Evolutionary conservation across 768 basidiomycete species (phyloP).

Genomic region (Leccinum aurantiacum): DNA sequence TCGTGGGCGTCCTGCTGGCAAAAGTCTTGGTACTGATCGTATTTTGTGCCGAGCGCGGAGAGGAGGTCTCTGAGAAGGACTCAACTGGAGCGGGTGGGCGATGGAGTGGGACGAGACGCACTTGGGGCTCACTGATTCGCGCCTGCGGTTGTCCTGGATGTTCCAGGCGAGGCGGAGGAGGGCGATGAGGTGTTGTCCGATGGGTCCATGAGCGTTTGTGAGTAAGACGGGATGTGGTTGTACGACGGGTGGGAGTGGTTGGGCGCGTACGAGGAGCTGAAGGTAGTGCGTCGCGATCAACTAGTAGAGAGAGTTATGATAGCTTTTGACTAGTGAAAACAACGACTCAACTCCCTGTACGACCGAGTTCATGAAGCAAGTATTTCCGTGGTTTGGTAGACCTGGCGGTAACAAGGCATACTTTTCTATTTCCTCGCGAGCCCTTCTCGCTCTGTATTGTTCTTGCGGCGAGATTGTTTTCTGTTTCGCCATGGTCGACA

Average conservation of each 20-base stretch:
- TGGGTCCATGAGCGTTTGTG: slow-evolving; percentile 64
- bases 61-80: slow-evolving; percentile 53
- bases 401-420: slow-evolving; percentile 68
- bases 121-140: slow-evolving; percentile 66
- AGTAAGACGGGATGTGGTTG: slow-evolving; percentile 53
- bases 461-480: slow-evolving; percentile 65
- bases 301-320: slow-evolving; percentile 39
- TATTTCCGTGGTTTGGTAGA: slow-evolving; percentile 79
- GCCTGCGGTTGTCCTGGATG: slow-evolving; percentile 49
- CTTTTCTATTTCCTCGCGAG: slow-evolving; percentile 62
- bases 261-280: slow-evolving; percentile 55
- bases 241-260: slow-evolving; percentile 43
- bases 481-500: slow-evolving; percentile 43
- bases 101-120: slow-evolving; percentile 36
- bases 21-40: slow-evolving; percentile 94
- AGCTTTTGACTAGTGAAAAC: background rate
- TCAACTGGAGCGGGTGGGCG: background rate
- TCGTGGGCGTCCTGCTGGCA: slow-evolving; percentile 97
- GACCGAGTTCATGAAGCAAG: slow-evolving; percentile 96
- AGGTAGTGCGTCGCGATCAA: slow-evolving; percentile 66
- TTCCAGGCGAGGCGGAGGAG: slow-evolving; percentile 66
- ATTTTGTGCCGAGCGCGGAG: slow-evolving; percentile 71
- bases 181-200: slow-evolving; percentile 51
- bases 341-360: slow-evolving; percentile 68
- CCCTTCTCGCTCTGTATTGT: slow-evolving; percentile 54